These are phyloP conservation scores for Alternaria arborescens DNA, from an alignment of 2,329 filamentous ascomycete species.

Conservation along the genomic window DNA sequence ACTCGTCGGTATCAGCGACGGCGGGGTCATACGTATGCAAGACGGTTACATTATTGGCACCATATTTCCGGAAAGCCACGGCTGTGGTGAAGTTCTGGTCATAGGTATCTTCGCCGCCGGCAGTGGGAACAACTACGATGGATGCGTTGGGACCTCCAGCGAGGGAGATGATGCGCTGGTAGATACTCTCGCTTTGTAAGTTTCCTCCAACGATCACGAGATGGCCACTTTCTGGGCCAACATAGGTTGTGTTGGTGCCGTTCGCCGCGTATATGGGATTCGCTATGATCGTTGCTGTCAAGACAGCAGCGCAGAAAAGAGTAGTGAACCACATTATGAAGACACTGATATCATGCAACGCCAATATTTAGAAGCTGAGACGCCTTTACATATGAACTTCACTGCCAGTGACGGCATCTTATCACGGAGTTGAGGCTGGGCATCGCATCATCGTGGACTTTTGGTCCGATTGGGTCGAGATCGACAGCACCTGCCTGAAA, in stretches of 20 bases:
- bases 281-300: constrained; percentile 17
- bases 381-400: background rate
- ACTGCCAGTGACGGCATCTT: background rate
- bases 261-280: constrained; percentile 9
- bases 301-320: constrained; percentile 10
- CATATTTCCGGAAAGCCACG: constrained; percentile 25
- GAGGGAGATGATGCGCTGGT: constrained; percentile 36
- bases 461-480: constrained; percentile 6
- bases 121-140: constrained; percentile 37
- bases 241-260: constrained; percentile 23
- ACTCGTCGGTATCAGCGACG: constrained; percentile 33
- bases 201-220: constrained; percentile 39
- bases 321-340: constrained; percentile 19
- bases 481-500: constrained; percentile 18
- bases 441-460: constrained; percentile 16
- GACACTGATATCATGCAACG: background rate
- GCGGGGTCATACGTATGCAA: constrained; percentile 37
- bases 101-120: constrained; percentile 34
- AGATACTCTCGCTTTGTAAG: constrained; percentile 33
- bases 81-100: constrained; percentile 30
- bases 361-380: no score
- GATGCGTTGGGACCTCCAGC: constrained; percentile 33
- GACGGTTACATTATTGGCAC: constrained; percentile 35
- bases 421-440: constrained; percentile 8
- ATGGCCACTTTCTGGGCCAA: constrained; percentile 35